Conservation (phyloP, 352 stramenopile species). For the Elongisporangium prolatum region DNA sequence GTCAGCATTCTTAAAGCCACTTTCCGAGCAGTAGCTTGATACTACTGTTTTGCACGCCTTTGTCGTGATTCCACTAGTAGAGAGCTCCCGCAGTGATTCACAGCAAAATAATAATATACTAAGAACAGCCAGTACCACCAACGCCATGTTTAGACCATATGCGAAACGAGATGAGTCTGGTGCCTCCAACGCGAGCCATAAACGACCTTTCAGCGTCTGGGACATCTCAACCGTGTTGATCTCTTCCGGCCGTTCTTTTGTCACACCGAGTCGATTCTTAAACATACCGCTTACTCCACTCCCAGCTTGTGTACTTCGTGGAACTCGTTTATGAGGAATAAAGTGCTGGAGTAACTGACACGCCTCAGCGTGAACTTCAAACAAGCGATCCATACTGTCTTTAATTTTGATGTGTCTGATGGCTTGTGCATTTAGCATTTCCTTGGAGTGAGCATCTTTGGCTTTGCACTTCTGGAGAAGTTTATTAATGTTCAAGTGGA, state of each 20-base stretch:
- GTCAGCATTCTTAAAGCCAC: slow-evolving; percentile 13
- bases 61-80: slow-evolving; percentile 36
- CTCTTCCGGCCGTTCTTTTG: not conserved
- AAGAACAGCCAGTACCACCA: slow-evolving; percentile 47
- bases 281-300: not conserved
- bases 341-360: slow-evolving; percentile 37
- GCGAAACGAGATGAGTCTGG: slow-evolving; percentile 52
- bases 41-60: slow-evolving; percentile 41
- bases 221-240: slow-evolving; percentile 9
- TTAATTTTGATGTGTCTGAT: slow-evolving; percentile 39
- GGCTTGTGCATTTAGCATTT: slow-evolving; percentile 25
- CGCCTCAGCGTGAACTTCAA: slow-evolving; percentile 36
- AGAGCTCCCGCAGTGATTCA: slow-evolving; percentile 66
- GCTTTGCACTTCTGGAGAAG: slow-evolving; percentile 16
- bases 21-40: slow-evolving; percentile 39
- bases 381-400: slow-evolving; percentile 28
- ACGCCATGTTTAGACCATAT: slow-evolving; percentile 43
- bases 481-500: slow-evolving; percentile 40
- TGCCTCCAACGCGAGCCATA: slow-evolving; percentile 60
- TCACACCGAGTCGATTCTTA: slow-evolving; percentile 7
- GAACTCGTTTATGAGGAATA: slow-evolving; percentile 45
- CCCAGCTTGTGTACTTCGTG: not conserved
- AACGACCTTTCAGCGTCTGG: slow-evolving; percentile 25
- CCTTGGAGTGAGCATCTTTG: slow-evolving; percentile 12
- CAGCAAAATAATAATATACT: slow-evolving; percentile 70